Conservation (phyloP, 371 early-diverging fungal genomes). For the Saksenaea vasiformis region DNA sequence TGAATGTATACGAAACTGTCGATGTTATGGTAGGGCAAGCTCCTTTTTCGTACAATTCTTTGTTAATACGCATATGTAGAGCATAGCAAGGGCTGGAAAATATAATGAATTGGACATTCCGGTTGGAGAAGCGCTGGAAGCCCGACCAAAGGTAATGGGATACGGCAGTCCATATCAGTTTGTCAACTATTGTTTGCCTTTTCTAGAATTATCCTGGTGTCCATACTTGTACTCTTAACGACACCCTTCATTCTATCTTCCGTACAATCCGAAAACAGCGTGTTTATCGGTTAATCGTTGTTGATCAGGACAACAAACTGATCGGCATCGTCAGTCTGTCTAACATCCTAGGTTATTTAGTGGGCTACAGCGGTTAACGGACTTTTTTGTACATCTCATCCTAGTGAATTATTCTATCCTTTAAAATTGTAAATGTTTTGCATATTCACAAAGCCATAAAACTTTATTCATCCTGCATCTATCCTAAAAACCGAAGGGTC, state of each 20-base stretch:
- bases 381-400: conserved; percentile 2
- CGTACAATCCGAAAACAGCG: conserved; percentile 81
- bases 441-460: background rate
- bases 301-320: conserved; percentile 78
- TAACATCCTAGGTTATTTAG: conserved; percentile 78
- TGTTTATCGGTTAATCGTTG: conserved; percentile 90
- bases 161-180: background rate
- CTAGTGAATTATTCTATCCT: background rate
- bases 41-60: background rate
- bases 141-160: conserved; percentile 68
- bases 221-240: conserved; percentile 86
- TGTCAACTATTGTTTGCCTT: background rate
- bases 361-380: conserved; percentile 36
- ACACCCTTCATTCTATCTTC: conserved; percentile 86
- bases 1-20: conserved; percentile 94
- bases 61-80: conserved; percentile 22
- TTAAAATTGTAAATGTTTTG: background rate
- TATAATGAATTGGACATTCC: conserved; percentile 77
- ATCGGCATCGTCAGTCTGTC: conserved; percentile 89
- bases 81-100: conserved; percentile 47
- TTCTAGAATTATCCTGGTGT: conserved; percentile 87
- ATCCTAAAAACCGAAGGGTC: background rate
- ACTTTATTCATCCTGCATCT: background rate
- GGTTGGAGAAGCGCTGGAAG: conserved; percentile 82
- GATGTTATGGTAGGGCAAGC: conserved; percentile 86